Percentiles rank a stretch among this genome's conserved stretches.
These are phyloP conservation scores for Gillenia trifoliata DNA, from an alignment of 306 rosid species.

Conservation along the genomic window DNA sequence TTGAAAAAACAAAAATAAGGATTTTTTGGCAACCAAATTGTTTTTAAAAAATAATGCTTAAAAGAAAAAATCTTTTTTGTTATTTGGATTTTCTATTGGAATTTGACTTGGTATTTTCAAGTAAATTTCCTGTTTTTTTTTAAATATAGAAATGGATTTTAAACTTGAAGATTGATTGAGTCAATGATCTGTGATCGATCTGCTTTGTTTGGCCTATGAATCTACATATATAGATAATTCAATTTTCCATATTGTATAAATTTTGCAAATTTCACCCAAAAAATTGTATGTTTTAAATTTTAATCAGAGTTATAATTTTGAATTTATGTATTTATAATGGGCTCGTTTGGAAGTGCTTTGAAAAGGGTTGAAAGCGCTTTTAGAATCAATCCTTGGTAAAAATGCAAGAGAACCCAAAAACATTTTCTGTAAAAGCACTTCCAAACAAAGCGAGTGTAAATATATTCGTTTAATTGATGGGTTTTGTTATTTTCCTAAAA, in stretches of 20 bases:
- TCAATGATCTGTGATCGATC: constrained; percentile 32
- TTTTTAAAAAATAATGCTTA: neutral
- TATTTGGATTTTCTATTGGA: neutral
- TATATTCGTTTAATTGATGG: neutral
- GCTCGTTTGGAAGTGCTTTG: too few species aligned
- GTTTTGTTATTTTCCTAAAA: neutral
- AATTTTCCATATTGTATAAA: neutral
- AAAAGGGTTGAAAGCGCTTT: too few species aligned
- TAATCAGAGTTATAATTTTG: neutral
- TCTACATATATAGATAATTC: neutral
- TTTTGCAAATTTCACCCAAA: neutral
- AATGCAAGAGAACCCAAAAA: too few species aligned
- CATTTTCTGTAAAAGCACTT: too few species aligned
- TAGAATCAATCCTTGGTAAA: too few species aligned
- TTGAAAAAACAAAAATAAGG: neutral
- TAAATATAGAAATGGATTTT: neutral
- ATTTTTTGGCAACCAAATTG: neutral
- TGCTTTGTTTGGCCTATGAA: neutral
- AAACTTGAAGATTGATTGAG: constrained; percentile 1
- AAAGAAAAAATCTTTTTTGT: neutral
- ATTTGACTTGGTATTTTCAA: neutral
- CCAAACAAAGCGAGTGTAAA: too few species aligned
- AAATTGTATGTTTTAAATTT: neutral
- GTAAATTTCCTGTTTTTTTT: neutral
- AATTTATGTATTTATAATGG: neutral